A percentile compares a stretch with the other conserved stretches of the same genome.
These are phyloP conservation scores for Microsporum ferrugineum DNA, from an alignment of 2,329 filamentous ascomycete genomes.

Conservation along the genomic window DNA sequence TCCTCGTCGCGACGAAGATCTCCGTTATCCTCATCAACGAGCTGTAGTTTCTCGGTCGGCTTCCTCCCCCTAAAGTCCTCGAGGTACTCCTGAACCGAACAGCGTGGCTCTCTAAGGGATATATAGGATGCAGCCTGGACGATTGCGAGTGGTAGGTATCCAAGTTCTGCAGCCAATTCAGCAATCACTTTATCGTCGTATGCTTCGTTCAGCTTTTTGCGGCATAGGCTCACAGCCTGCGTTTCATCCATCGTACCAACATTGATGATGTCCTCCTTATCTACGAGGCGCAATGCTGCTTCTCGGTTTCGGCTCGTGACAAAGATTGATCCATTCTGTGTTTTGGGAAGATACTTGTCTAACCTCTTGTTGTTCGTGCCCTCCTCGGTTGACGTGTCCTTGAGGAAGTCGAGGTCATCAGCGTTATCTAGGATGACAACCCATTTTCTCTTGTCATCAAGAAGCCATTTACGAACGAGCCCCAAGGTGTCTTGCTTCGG, in stretches of 20 bases:
- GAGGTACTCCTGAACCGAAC: conserved; percentile 15
- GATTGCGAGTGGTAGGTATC: conserved; percentile 23
- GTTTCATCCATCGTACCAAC: conserved; percentile 10
- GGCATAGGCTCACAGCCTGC: conserved; percentile 10
- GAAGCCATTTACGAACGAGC: conserved; percentile 8
- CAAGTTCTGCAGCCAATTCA: conserved; percentile 23
- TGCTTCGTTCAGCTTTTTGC: conserved; percentile 13
- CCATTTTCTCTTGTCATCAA: conserved; percentile 16
- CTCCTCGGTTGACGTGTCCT: not conserved
- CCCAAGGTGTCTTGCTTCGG: conserved; percentile 1
- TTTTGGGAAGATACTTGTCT: conserved; percentile 15
- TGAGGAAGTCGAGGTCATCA: conserved; percentile 17
- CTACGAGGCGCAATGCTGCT: conserved; percentile 7
- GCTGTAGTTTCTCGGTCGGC: conserved; percentile 17
- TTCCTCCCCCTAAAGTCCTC: conserved; percentile 9
- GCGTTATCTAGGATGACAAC: conserved; percentile 24
- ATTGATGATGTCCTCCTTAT: conserved; percentile 10
- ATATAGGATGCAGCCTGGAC: conserved; percentile 22
- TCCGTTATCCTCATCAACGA: conserved; percentile 14
- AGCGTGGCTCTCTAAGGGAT: conserved; percentile 10
- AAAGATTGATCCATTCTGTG: conserved; percentile 14
- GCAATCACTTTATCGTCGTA: conserved; percentile 13
- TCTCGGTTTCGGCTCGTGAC: conserved; percentile 12
- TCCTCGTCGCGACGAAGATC: conserved; percentile 18
- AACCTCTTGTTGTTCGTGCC: not conserved